Evolutionary conservation across 2,329 filamentous ascomycete genomes (phyloP), one percentile per base, ranked within the genome.

Genomic region (Fusarium sambucinum): DNA sequence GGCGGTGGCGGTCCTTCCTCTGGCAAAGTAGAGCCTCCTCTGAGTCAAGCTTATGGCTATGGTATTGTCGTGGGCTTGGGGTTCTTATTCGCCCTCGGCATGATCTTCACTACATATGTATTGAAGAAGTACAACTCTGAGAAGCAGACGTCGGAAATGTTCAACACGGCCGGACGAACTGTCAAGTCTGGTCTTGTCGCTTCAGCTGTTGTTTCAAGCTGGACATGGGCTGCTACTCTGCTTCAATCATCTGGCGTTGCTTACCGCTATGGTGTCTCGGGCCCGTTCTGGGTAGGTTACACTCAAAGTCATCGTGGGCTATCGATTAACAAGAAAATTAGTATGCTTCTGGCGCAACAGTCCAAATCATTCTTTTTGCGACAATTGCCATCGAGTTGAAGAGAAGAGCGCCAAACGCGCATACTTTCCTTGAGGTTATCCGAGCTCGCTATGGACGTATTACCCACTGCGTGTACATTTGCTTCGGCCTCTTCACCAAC

Each of bases 381-480:
- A 96, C 93, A 0, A 85, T 97, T 29, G 94, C 94, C 30, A 97
- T 97, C 71, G 93, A 96, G 78, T 80, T 97, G 53, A 97, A 97
- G 83, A 85, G 92, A 69, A 88, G 92, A 57, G 92, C 93, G 0
- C 94, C 94, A 0, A 96, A 97, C 75, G 94, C 93, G 1, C 94
- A 97, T 71, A 90, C 88, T 0, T 94, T 93, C 77, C 87, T 96
- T 12, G 93, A 97, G 81, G 91, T 92, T 48, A 92, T 96, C 73
- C 87, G 87, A 59, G 93, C 92, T 23, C 87, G 93, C 66, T 97
- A 96, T 79, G 93, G 65, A 0, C 79, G 79, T 0, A 60, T 79
- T 6, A 89, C 92, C 0, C 94, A 97, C 74, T 81, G 89, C 9
- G 91, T 94, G 3, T 97, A 93, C 77, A 92, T 94, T 68, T 84